Conservation (phyloP, 2,329 filamentous ascomycete species). For the Elsinoe necatrix region DNA sequence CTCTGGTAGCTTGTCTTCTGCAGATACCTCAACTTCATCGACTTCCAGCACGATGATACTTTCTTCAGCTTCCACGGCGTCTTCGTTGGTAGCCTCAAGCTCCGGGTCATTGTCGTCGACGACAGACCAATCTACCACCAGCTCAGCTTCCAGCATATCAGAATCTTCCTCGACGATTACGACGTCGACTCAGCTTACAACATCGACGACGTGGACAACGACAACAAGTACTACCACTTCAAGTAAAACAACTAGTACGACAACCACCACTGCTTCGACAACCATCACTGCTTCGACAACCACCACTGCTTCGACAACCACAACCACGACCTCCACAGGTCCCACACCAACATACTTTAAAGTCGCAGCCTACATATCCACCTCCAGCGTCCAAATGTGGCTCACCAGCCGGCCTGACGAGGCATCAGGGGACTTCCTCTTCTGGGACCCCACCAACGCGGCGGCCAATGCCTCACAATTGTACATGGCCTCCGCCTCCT, state of each 20-base stretch:
- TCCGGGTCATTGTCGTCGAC: background rate
- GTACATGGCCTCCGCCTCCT: background rate
- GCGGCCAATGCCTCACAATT: background rate
- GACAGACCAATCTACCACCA: background rate
- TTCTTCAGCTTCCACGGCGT: background rate
- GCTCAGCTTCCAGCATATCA: background rate
- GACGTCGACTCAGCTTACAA: background rate
- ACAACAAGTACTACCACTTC: background rate
- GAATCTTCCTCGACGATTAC: background rate
- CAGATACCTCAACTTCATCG: background rate
- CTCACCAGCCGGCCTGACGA: background rate
- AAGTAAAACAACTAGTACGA: background rate
- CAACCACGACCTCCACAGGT: background rate
- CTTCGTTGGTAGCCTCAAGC: background rate
- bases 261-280: background rate
- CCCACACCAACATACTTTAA: background rate
- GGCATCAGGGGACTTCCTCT: background rate
- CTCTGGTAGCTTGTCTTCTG: background rate
- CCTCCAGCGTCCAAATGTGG: background rate
- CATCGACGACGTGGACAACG: background rate
- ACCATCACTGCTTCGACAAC: background rate
- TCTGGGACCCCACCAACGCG: background rate
- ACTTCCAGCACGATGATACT: background rate
- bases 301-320: background rate
- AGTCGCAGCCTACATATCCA: slow-evolving; percentile 1